Evolutionary conservation across 148 eudicot genomes (phyloP).

Genomic region (Cornus florida): DNA sequence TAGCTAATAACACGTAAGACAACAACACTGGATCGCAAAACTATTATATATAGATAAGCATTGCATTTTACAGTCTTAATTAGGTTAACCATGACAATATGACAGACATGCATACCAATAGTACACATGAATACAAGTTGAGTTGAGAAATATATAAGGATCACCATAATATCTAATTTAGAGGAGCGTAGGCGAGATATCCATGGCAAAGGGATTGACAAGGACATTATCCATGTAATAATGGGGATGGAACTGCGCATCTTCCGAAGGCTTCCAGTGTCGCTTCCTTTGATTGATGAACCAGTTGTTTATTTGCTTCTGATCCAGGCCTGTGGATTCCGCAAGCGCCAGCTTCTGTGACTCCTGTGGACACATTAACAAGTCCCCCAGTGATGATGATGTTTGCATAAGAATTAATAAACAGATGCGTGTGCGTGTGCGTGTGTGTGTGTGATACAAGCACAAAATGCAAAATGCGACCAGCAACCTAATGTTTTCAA

Average conservation of each 20-base stretch:
- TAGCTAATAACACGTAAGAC: too few species aligned
- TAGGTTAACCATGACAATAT: not conserved
- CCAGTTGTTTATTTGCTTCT: constrained; percentile 98
- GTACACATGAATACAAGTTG: not conserved
- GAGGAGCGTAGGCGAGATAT: constrained; percentile 67
- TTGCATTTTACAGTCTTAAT: not conserved
- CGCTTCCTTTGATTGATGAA: constrained; percentile 96
- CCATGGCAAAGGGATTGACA: constrained; percentile 83
- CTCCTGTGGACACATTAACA: constrained; percentile 45
- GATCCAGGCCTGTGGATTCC: constrained; percentile 85
- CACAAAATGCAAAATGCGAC: not conserved
- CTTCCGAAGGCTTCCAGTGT: constrained; percentile 98
- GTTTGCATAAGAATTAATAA: not conserved
- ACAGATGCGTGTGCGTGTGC: too few species aligned
- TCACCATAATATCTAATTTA: constrained; percentile 14
- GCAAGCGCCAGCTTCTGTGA: constrained; percentile 90
- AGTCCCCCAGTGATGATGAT: not conserved
- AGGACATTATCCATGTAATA: constrained; percentile 65
- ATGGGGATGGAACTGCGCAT: constrained; percentile 71
- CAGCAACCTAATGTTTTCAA: too few species aligned
- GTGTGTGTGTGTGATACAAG: not conserved
- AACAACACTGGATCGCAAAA: too few species aligned
- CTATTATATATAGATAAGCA: not conserved
- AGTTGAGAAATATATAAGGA: not conserved
- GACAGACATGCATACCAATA: not conserved